Evolutionary conservation across 2,329 filamentous ascomycete species (phyloP), one percentile per base, ranked within the genome.

Genomic region (Paecilomyces niveus): DNA sequence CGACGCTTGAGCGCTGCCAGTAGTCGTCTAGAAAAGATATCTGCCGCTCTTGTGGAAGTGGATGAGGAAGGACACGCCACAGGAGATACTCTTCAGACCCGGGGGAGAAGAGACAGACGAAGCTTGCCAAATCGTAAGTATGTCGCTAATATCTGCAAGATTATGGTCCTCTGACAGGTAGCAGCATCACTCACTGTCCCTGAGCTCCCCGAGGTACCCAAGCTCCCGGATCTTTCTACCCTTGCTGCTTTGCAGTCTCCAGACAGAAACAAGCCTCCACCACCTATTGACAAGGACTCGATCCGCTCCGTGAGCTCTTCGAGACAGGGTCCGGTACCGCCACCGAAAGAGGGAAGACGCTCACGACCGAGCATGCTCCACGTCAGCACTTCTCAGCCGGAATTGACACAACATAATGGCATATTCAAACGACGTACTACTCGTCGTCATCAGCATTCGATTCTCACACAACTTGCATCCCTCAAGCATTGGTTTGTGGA

Each of bases 1-100:
- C 83, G 92, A 56, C 85, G 93, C 49, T 80, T 97, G 53, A 97
- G 94, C 62, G 90, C 90, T 58, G 92, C 93, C 5, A 97, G 92
- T 59, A 93, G 90, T 71, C 87, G 92, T 33, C 78, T 97, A 6
- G 90, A 94, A 69, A 85, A 89, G 50, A 83, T 95, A 68, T 89
- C 89, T 1, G 88, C 90, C 9, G 87, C 86, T 21, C 79, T 95
- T 15, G 83, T 86, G 53, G 89, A 92, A 62, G 89, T 93, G 11
- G 86, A 92, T 59, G 91, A 95, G 72, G 89, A 92, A 69, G 85
- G 85, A 3, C 79, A 80, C 15, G 62, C 64, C 7, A 59, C 61
- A 7, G 76, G 80, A 26, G 79, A 83, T 15, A 78, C 84, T 31
- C 84, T 89, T 0, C 84, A 86, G 65, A 85, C 87, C 63, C 84